These are phyloP conservation scores for Phanerochaete sordida DNA, from an alignment of 768 basidiomycete species.

Conservation along the genomic window DNA sequence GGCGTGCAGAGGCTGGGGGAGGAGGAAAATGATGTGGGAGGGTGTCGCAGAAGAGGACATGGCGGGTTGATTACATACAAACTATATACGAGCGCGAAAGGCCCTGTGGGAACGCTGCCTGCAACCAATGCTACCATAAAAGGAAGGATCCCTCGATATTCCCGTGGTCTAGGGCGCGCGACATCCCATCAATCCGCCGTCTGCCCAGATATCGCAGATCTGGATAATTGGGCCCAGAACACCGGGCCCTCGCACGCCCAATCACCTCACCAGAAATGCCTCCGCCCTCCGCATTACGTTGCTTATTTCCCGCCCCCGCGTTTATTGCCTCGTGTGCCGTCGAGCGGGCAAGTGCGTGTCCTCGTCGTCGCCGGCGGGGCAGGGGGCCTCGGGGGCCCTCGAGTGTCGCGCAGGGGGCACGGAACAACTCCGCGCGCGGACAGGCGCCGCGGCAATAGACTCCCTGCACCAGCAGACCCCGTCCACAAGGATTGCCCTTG, in stretches of 20 bases:
- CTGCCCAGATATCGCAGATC: not conserved
- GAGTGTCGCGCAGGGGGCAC: no score
- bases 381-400: no score
- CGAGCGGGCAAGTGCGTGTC: not conserved
- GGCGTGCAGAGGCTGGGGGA: not conserved
- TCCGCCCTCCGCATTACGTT: slow-evolving; percentile 7
- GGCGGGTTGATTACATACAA: slow-evolving; percentile 10
- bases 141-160: slow-evolving; percentile 1
- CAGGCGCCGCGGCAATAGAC: not conserved
- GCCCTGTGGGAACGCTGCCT: slow-evolving; percentile 6
- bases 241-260: slow-evolving; percentile 2
- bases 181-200: slow-evolving; percentile 3
- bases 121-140: slow-evolving; percentile 3
- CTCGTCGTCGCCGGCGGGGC: no score
- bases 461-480: not conserved
- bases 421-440: not conserved
- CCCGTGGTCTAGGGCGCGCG: not conserved
- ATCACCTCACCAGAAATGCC: not conserved
- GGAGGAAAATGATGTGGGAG: slow-evolving; percentile 13
- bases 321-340: not conserved
- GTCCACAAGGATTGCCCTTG: not conserved
- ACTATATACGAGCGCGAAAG: slow-evolving; percentile 15
- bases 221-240: not conserved
- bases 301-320: not conserved
- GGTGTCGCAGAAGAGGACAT: slow-evolving; percentile 17